Conservation (phyloP, 2,329 filamentous ascomycete genomes). For the Trichoderma asperellum region DNA sequence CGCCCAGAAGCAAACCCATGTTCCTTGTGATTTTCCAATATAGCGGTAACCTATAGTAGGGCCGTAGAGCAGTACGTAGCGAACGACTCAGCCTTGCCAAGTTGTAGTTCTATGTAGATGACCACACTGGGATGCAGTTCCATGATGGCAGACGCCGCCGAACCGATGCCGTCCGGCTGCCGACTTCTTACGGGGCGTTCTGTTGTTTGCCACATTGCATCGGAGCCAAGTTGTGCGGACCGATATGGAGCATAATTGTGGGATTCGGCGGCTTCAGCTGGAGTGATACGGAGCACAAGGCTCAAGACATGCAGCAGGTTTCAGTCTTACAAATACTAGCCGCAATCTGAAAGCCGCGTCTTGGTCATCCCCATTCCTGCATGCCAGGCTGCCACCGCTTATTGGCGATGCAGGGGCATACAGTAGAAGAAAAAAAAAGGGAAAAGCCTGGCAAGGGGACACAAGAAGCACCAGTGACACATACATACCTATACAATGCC, state of each 20-base stretch:
- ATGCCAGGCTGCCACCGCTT: background rate
- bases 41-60: background rate
- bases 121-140: background rate
- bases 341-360: background rate
- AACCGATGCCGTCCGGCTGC: background rate
- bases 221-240: constrained; percentile 6
- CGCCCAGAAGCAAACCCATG: background rate
- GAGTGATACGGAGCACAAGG: background rate
- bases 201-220: background rate
- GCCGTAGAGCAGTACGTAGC: background rate
- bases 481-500: background rate
- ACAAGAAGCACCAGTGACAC: background rate
- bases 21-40: background rate
- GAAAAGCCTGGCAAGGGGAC: background rate
- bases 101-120: background rate
- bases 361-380: background rate
- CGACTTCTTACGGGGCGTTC: background rate
- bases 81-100: background rate
- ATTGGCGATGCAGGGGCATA: background rate
- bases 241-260: constrained; percentile 1
- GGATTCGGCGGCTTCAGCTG: background rate
- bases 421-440: background rate
- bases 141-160: background rate
- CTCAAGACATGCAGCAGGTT: background rate
- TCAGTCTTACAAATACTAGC: background rate